Percentiles rank a stretch among this genome's conserved stretches.
Evolutionary conservation across 2,329 filamentous ascomycete genomes (phyloP).

Genomic region (Trichoderma sp.): DNA sequence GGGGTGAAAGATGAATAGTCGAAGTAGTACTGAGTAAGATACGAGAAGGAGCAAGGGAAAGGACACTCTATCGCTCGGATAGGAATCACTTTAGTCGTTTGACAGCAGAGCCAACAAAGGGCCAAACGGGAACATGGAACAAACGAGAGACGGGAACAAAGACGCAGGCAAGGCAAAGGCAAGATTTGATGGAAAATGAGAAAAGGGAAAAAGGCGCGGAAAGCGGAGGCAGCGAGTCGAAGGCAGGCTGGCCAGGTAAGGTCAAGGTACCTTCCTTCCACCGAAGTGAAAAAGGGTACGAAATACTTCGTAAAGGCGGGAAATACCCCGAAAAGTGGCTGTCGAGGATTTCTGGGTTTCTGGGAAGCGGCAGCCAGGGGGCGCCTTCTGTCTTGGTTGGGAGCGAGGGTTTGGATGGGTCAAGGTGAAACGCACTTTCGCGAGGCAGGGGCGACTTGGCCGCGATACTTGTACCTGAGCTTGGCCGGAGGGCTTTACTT

Average conservation of each 20-base stretch:
- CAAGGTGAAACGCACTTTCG: slow-evolving; percentile 27
- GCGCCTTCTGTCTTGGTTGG: slow-evolving; percentile 16
- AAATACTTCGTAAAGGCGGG: too few species aligned
- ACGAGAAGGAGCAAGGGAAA: slow-evolving; percentile 1
- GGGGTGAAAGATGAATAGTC: background rate
- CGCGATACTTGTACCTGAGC: slow-evolving; percentile 12
- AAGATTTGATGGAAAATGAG: slow-evolving; percentile 6
- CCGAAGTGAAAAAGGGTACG: background rate
- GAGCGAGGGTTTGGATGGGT: slow-evolving; percentile 27
- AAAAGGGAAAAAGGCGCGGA: slow-evolving; percentile 6
- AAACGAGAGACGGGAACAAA: slow-evolving; percentile 27
- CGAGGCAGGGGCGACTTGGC: slow-evolving; percentile 24
- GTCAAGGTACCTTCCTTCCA: too few species aligned
- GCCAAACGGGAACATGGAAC: slow-evolving; percentile 18
- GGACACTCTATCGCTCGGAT: slow-evolving; percentile 20
- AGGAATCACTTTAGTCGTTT: slow-evolving; percentile 19
- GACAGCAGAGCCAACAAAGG: slow-evolving; percentile 12
- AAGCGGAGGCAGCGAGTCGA: slow-evolving; percentile 11
- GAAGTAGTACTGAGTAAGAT: background rate
- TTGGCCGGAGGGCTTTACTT: background rate
- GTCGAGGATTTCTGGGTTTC: slow-evolving; percentile 4
- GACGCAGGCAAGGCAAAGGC: slow-evolving; percentile 2
- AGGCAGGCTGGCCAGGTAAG: background rate
- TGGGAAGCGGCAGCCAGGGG: slow-evolving; percentile 20
- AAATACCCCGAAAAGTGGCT: too few species aligned